Conservation (phyloP, 176 grass and related monocot genomes). For the Puccinellia tenuiflora region DNA sequence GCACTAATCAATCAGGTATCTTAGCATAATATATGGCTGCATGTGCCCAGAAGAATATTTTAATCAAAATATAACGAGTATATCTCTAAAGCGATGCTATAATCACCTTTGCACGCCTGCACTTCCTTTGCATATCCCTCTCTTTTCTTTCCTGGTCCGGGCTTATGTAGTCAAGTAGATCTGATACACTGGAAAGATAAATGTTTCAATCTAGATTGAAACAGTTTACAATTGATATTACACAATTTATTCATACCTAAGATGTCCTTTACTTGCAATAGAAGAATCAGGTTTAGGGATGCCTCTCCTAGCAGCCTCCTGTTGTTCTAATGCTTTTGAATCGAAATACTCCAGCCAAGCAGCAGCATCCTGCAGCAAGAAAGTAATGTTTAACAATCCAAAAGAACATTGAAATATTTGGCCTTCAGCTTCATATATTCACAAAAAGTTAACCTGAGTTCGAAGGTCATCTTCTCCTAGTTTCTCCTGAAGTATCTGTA, state of each 20-base stretch:
- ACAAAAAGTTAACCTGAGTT: constrained; percentile 66
- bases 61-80: not conserved
- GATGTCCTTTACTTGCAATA: constrained; percentile 98
- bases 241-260: constrained; percentile 75
- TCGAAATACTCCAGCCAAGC: constrained; percentile 99
- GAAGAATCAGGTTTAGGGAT: constrained; percentile 97
- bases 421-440: not conserved
- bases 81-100: not conserved
- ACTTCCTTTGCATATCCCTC: constrained; percentile 70
- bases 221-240: constrained; percentile 29
- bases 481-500: constrained; percentile 94
- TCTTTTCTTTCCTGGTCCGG: constrained; percentile 89
- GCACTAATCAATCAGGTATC: not conserved
- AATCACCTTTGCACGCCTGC: constrained; percentile 77
- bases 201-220: constrained; percentile 53
- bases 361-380: constrained; percentile 75
- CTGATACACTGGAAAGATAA: constrained; percentile 87
- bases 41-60: not conserved
- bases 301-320: constrained; percentile 84
- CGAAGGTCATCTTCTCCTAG: constrained; percentile 95
- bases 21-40: not conserved
- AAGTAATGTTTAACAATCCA: constrained; percentile 17
- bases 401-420: constrained; percentile 9
- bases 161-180: constrained; percentile 99
- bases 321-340: constrained; percentile 91